phyloP scores from a whole-genome alignment of 2,329 filamentous ascomycete genomes.

The Parasarocladium wereldwijsianum region DNA sequence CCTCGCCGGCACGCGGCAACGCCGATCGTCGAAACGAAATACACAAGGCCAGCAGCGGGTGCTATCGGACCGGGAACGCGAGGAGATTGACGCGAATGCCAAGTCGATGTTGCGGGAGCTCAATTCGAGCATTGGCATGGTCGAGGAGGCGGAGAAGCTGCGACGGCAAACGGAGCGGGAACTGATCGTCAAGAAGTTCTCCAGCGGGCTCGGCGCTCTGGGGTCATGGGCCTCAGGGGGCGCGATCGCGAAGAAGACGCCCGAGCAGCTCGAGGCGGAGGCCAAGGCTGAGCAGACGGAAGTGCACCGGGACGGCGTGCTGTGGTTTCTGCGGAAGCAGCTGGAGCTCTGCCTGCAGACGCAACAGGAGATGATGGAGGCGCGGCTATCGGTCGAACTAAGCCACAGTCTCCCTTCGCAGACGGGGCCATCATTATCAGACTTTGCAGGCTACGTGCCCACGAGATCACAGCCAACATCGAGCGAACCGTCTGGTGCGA shows the following conservation, averaged over 20 bases:
- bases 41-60: constrained; percentile 29
- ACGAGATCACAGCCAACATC: constrained; percentile 4
- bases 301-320: constrained; percentile 63
- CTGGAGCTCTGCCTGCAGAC: constrained; percentile 63
- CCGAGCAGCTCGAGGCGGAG: constrained; percentile 61
- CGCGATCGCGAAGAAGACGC: constrained; percentile 29
- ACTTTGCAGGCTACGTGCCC: constrained; percentile 18
- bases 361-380: constrained; percentile 89
- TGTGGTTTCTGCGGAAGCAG: constrained; percentile 66
- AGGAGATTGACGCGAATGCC: constrained; percentile 75
- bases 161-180: constrained; percentile 61
- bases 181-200: constrained; percentile 57
- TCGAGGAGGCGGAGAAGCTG: constrained; percentile 70
- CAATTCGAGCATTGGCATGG: constrained; percentile 62
- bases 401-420: constrained; percentile 75
- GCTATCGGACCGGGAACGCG: constrained; percentile 69
- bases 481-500: constrained; percentile 1
- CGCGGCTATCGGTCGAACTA: constrained; percentile 72
- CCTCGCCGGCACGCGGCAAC: constrained; percentile 58
- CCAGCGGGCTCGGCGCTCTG: constrained; percentile 47
- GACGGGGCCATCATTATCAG: constrained; percentile 22
- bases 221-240: constrained; percentile 52
- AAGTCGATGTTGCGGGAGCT: constrained; percentile 76
- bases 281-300: constrained; percentile 50
- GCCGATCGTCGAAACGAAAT: constrained; percentile 29